Percentiles rank a stretch among this genome's conserved stretches.
phyloP scores from a whole-genome alignment of 75 land plant species.

The Cupressus sempervirens region DNA sequence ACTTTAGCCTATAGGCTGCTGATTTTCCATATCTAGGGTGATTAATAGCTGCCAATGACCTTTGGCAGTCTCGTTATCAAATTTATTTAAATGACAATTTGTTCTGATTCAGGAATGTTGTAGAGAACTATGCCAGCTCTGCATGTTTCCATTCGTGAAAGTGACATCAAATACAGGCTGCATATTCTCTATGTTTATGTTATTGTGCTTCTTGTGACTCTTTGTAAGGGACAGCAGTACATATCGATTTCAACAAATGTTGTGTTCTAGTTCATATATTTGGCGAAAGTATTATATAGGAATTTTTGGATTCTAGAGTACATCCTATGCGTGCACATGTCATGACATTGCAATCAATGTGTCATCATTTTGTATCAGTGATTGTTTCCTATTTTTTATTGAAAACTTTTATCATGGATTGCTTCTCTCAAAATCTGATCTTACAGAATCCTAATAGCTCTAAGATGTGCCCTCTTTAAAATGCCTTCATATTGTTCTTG shows the following conservation, averaged over 20 bases:
- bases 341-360: background rate
- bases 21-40: background rate
- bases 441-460: background rate
- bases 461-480: background rate
- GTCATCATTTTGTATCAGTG: background rate
- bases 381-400: background rate
- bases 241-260: background rate
- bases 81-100: background rate
- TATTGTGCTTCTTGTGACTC: background rate
- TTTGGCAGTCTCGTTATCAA: background rate
- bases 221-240: background rate
- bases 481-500: background rate
- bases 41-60: background rate
- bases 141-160: background rate
- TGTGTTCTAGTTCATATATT: background rate
- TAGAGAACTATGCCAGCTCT: background rate
- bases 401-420: background rate
- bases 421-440: background rate
- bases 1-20: background rate
- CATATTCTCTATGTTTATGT: background rate
- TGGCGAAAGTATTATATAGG: background rate
- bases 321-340: background rate
- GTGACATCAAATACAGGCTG: background rate
- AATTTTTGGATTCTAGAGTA: background rate
- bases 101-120: background rate